Conservation (phyloP, 345 rosid genomes). For the Hibiscus syriacus region DNA sequence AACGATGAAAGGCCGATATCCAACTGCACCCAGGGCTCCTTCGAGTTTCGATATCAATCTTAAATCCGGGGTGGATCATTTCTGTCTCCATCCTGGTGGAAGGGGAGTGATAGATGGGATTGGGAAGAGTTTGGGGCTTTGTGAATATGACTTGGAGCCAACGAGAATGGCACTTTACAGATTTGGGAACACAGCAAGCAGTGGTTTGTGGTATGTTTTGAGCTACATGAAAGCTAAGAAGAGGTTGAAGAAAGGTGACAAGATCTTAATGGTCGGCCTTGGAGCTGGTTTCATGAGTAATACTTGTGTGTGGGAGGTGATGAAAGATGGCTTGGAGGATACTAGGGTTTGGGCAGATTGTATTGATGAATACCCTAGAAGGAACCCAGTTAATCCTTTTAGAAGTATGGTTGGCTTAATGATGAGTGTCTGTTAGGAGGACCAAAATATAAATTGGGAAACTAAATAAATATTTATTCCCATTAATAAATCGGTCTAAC, state of each 20-base stretch:
- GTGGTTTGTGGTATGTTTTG: slow-evolving; percentile 80
- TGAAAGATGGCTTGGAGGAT: slow-evolving; percentile 27
- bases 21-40: neutral
- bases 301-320: slow-evolving; percentile 60
- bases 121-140: slow-evolving; percentile 41
- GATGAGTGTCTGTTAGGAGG: neutral
- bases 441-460: no score
- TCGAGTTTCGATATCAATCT: slow-evolving; percentile 34
- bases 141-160: slow-evolving; percentile 64
- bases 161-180: slow-evolving; percentile 76
- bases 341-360: slow-evolving; percentile 53
- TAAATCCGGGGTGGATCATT: slow-evolving; percentile 63
- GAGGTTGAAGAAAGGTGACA: slow-evolving; percentile 42
- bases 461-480: no score
- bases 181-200: slow-evolving; percentile 80
- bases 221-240: slow-evolving; percentile 65
- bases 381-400: slow-evolving; percentile 3
- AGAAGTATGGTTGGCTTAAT: slow-evolving; percentile 14
- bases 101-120: slow-evolving; percentile 76
- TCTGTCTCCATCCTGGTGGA: slow-evolving; percentile 86
- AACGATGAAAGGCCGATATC: neutral
- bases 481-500: no score
- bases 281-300: slow-evolving; percentile 65
- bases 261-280: slow-evolving; percentile 51
- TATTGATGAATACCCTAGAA: slow-evolving; percentile 29